Evolutionary conservation across 495 filamentous ascomycete species (phyloP).

Genomic region (Tuber melanosporum): DNA sequence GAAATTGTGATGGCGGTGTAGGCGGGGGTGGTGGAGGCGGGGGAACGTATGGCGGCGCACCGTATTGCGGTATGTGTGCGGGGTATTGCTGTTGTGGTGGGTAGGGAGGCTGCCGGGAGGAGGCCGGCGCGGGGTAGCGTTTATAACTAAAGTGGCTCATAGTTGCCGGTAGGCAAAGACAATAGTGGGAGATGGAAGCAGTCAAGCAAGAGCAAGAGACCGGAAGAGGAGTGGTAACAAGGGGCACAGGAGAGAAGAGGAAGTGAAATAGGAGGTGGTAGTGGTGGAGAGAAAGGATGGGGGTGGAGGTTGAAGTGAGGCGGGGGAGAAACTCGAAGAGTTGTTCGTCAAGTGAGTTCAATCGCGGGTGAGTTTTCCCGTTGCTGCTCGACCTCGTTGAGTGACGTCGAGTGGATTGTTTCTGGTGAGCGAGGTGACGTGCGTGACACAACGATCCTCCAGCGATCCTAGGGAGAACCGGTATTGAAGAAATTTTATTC

Average conservation of each 20-base stretch:
- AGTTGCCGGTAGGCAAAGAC: background rate
- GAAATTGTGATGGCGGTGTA: conserved; percentile 26
- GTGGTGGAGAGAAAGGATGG: background rate
- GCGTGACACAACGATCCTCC: background rate
- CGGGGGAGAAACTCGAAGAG: background rate
- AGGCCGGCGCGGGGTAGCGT: conserved; percentile 34
- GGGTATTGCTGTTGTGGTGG: conserved; percentile 15
- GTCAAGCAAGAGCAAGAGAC: background rate
- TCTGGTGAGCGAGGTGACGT: background rate
- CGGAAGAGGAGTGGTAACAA: conserved; percentile 21
- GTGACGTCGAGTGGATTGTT: background rate
- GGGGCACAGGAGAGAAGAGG: conserved; percentile 20
- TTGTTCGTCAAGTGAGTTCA: background rate
- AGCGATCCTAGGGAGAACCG: background rate
- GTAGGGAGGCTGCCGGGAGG: conserved; percentile 25
- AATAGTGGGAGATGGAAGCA: conserved; percentile 12
- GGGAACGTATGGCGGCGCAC: conserved; percentile 23
- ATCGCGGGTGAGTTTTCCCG: background rate
- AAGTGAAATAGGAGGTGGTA: background rate
- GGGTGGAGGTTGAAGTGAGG: background rate
- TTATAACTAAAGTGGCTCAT: background rate
- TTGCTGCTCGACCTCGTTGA: background rate
- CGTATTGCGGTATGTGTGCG: conserved; percentile 4
- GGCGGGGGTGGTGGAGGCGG: conserved; percentile 31
- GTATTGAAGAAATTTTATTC: background rate